Conservation (phyloP, 2,329 filamentous ascomycete genomes). For the Diaporthe longicolla region DNA sequence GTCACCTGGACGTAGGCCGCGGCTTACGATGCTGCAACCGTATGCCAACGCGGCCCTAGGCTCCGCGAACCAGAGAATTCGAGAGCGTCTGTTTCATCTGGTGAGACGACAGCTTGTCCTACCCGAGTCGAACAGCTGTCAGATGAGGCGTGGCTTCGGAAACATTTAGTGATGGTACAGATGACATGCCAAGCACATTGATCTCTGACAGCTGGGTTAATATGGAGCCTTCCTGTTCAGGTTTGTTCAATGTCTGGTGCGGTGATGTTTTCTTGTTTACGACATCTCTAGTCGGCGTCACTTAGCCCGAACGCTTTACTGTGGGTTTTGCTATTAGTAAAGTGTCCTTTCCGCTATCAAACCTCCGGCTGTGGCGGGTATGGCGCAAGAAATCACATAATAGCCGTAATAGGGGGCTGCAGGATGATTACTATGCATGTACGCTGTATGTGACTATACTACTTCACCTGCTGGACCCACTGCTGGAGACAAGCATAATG, state of each 20-base stretch:
- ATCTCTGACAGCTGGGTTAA: background rate
- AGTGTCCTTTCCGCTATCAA: background rate
- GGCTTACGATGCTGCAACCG: background rate
- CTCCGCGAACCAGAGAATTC: background rate
- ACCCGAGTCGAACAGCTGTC: background rate
- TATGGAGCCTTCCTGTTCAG: background rate
- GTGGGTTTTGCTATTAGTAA: background rate
- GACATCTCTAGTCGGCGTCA: background rate
- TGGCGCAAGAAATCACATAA: background rate
- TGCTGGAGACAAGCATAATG: slow-evolving; percentile 2
- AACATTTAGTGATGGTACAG: background rate
- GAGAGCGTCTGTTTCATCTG: background rate
- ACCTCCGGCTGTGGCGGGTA: background rate
- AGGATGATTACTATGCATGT: background rate
- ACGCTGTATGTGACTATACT: background rate
- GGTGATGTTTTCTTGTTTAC: no score
- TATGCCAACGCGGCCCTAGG: background rate
- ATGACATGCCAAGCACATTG: background rate
- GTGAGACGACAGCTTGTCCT: background rate
- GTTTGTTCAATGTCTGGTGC: background rate
- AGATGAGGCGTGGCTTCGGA: background rate
- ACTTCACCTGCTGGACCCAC: background rate
- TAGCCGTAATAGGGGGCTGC: background rate
- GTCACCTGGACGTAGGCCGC: background rate
- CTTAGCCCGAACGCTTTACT: background rate